Percentiles rank a stretch among this genome's conserved stretches.
Evolutionary conservation across 139 green algal genomes (phyloP).

Genomic region (Zygnema cylindricum): DNA sequence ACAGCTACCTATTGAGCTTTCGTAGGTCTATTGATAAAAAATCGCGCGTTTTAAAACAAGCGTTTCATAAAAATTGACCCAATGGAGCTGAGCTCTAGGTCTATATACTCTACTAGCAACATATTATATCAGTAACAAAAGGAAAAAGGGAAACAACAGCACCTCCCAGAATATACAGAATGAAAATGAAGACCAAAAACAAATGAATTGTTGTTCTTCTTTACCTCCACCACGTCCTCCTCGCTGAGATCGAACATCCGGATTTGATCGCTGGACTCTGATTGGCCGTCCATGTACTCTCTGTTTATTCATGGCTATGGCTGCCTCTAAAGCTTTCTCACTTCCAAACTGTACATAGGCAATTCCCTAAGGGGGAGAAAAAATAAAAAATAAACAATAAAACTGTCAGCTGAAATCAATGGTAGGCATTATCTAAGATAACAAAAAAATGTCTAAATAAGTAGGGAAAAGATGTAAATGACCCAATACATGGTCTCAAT

Average conservation of each 20-base stretch:
- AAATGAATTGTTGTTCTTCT: neutral
- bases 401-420: constrained; percentile 7
- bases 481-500: no score
- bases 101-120: no score
- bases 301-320: constrained; percentile 62
- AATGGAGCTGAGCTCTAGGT: neutral
- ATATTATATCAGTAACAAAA: no score
- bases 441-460: no score
- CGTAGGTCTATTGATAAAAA: neutral
- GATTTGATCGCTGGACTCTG: constrained; percentile 73
- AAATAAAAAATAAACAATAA: neutral
- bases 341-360: constrained; percentile 82
- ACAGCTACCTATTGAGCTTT: neutral
- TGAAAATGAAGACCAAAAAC: neutral
- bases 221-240: neutral
- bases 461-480: no score
- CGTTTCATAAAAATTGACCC: neutral
- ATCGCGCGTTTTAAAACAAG: neutral
- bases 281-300: constrained; percentile 69
- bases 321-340: constrained; percentile 65
- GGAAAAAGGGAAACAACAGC: neutral
- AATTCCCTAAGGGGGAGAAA: constrained; percentile 71
- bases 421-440: no score
- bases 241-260: constrained; percentile 12
- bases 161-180: neutral